phyloP scores from a whole-genome alignment of 2,329 filamentous ascomycete genomes.

The Colletotrichum lindemuthianum region DNA sequence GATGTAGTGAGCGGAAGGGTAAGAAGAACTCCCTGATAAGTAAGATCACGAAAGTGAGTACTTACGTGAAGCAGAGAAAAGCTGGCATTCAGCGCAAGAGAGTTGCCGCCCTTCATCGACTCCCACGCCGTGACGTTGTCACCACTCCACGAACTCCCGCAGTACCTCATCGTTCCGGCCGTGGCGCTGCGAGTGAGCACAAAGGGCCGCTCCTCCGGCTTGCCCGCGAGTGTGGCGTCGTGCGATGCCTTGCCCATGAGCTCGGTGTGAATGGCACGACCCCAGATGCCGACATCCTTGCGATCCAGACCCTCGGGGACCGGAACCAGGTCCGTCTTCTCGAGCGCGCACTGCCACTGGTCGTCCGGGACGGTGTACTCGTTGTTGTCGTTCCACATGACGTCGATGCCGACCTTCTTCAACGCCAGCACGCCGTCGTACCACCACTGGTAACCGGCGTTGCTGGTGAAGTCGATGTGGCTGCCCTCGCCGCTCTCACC shows the following conservation, averaged over 20 bases:
- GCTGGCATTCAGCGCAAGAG: conserved; percentile 73
- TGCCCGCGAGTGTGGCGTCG: conserved; percentile 69
- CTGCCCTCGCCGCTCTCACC: conserved; percentile 76
- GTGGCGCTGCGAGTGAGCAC: conserved; percentile 78
- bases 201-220: conserved; percentile 70
- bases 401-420: conserved; percentile 72
- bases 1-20: no score
- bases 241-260: conserved; percentile 77
- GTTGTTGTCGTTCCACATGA: conserved; percentile 84
- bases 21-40: no score
- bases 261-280: conserved; percentile 75
- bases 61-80: conserved; percentile 71
- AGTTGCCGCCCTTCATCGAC: conserved; percentile 77
- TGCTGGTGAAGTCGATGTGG: conserved; percentile 78
- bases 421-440: conserved; percentile 72
- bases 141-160: conserved; percentile 78
- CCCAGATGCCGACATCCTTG: conserved; percentile 73
- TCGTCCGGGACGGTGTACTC: conserved; percentile 76
- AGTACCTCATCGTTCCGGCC: conserved; percentile 75
- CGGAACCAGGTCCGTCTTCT: conserved; percentile 47
- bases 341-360: conserved; percentile 70
- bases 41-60: neutral
- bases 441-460: conserved; percentile 76
- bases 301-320: conserved; percentile 49
- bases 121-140: conserved; percentile 81